phyloP scores from a whole-genome alignment of 495 filamentous ascomycete genomes.

The Astrocystis sublimbata region DNA sequence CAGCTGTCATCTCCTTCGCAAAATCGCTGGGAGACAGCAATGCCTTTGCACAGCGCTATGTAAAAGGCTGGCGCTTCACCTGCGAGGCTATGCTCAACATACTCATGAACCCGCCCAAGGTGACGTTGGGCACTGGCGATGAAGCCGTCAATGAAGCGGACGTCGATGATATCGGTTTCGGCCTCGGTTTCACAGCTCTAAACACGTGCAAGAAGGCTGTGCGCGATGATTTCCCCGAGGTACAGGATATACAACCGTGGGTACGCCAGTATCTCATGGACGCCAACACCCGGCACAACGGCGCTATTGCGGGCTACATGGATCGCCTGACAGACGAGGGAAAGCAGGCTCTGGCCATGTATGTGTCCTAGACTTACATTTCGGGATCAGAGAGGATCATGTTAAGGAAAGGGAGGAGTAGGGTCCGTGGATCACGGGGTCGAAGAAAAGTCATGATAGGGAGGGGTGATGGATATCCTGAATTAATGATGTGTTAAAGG shows the following conservation, averaged over 20 bases:
- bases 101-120: conserved; percentile 80
- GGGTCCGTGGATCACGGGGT: too few relatives aligned
- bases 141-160: conserved; percentile 80
- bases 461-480: neutral
- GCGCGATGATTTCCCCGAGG: conserved; percentile 79
- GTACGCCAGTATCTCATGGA: conserved; percentile 68
- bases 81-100: conserved; percentile 83
- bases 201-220: conserved; percentile 74
- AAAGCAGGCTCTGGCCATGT: conserved; percentile 42
- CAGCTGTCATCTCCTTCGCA: conserved; percentile 85
- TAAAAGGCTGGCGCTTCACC: conserved; percentile 87
- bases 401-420: too few relatives aligned
- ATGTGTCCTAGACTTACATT: conserved; percentile 28
- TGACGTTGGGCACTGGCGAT: conserved; percentile 61
- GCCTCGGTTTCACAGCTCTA: conserved; percentile 86
- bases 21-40: conserved; percentile 83
- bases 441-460: neutral
- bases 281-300: conserved; percentile 45
- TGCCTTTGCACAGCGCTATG: conserved; percentile 71
- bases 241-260: conserved; percentile 77
- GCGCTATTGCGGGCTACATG: conserved; percentile 40
- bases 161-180: conserved; percentile 91
- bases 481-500: neutral
- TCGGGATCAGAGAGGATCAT: neutral
- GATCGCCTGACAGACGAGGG: conserved; percentile 43